Conservation (phyloP, 306 rosid genomes). For the Malus orientalis region DNA sequence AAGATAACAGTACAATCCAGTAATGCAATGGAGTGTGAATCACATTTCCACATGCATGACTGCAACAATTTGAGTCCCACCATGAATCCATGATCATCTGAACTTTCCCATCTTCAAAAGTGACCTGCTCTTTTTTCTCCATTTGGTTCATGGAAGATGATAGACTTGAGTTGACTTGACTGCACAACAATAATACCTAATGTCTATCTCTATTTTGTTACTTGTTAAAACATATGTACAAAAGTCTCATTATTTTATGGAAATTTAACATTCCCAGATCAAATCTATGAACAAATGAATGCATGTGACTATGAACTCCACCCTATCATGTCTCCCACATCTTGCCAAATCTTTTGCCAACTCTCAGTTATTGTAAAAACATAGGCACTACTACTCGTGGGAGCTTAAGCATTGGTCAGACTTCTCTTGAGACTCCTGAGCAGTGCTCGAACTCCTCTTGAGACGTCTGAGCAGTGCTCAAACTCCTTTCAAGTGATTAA, state of each 20-base stretch:
- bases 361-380: too few relatives aligned
- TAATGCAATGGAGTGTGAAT: constrained; percentile 2
- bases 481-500: neutral
- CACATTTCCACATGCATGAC: constrained; percentile 35
- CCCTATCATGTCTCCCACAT: constrained; percentile 17
- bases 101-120: constrained; percentile 28
- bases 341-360: too few relatives aligned
- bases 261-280: too few relatives aligned
- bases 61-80: constrained; percentile 25
- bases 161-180: constrained; percentile 33
- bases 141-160: constrained; percentile 7
- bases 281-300: neutral
- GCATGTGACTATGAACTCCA: constrained; percentile 30
- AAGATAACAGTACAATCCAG: neutral
- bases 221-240: constrained; percentile 1
- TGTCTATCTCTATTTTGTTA: neutral
- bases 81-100: constrained; percentile 9
- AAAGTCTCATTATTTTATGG: constrained; percentile 12
- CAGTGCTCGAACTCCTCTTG: neutral
- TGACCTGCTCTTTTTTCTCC: constrained; percentile 15
- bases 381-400: neutral
- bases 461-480: neutral
- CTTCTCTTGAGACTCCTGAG: neutral
- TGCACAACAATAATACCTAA: constrained; percentile 14
- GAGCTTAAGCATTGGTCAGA: too few relatives aligned